Evolutionary conservation across 768 basidiomycete species (phyloP), one percentile per base, ranked within the genome.

Genomic region (Nidula microcarpa): DNA sequence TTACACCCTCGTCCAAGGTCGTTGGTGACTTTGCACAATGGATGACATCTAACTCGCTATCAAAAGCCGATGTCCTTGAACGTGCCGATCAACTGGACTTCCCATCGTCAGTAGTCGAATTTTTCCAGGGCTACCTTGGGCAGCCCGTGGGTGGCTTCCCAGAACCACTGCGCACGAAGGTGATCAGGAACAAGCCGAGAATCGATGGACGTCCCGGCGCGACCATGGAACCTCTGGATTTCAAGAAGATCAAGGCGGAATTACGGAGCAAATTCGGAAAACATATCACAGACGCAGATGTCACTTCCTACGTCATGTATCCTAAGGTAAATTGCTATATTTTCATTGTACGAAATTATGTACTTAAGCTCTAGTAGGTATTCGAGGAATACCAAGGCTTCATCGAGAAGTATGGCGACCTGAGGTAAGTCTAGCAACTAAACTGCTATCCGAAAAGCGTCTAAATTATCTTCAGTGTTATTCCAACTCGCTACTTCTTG

Each of bases 11-110:
- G 10, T 98, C 97, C 43, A 99, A 98, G 76, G 93, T 96, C 47
- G 95, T 98, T 47, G 97, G 97, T 23, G 97, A 99, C 76, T 97
- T 99, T 71, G 97, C 97, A 14, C 97, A 99, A 72, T 97, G 90
- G 89, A 95, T 98, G 94, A 95, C 94, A 35, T 91, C 91, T 59
- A 98, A 98, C 78, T 84, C 85, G 57, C 77, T 98, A 54, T 81
- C 86, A 51, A 93, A 94, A 71, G 73, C 87, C 60, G 88, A 98
- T 53, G 94, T 99, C 33, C 66, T 95, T 53, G 81, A 85, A 7
- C 85, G 87, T 49, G 97, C 96, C 43, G 89, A 91, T 43, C 81
- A 84, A 53, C 85, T 99, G 55, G 97, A 99, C 71, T 98, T 99
- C 87, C 97, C 97, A 7, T 94, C 92, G 9, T 94, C 91, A 34